Conservation (phyloP, 257 asterid genomes). For the Salvia hispanica region DNA sequence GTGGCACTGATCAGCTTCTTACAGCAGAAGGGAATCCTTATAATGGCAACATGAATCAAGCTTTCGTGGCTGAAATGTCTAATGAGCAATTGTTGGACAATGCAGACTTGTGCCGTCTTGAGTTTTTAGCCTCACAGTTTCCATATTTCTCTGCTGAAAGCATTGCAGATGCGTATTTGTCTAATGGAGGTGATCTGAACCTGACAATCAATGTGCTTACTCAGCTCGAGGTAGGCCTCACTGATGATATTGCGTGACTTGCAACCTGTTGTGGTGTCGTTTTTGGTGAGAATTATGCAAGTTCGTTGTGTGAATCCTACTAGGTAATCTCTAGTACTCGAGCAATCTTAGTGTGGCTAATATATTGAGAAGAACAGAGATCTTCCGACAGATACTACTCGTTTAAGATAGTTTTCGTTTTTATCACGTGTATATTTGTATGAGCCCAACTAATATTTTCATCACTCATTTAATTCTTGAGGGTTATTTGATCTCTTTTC, state of each 20-base stretch:
- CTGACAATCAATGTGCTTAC: constrained; percentile 82
- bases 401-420: no score
- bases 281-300: no score
- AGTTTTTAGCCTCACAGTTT: constrained; percentile 76
- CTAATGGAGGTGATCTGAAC: constrained; percentile 78
- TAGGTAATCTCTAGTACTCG: no score
- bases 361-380: no score
- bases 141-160: constrained; percentile 86
- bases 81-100: constrained; percentile 59
- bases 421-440: no score
- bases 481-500: neutral
- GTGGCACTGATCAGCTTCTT: constrained; percentile 35
- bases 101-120: constrained; percentile 55
- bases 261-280: neutral
- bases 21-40: no score
- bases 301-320: neutral
- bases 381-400: no score
- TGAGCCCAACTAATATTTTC: no score
- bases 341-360: no score
- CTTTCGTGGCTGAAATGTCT: constrained; percentile 52
- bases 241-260: no score
- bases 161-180: constrained; percentile 74
- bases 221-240: constrained; percentile 73
- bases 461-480: no score
- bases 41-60: constrained; percentile 45